Percentiles rank a stretch among this genome's conserved stretches.
These are phyloP conservation scores for Lentinula guzmanii DNA, from an alignment of 768 basidiomycete genomes.

Conservation along the genomic window DNA sequence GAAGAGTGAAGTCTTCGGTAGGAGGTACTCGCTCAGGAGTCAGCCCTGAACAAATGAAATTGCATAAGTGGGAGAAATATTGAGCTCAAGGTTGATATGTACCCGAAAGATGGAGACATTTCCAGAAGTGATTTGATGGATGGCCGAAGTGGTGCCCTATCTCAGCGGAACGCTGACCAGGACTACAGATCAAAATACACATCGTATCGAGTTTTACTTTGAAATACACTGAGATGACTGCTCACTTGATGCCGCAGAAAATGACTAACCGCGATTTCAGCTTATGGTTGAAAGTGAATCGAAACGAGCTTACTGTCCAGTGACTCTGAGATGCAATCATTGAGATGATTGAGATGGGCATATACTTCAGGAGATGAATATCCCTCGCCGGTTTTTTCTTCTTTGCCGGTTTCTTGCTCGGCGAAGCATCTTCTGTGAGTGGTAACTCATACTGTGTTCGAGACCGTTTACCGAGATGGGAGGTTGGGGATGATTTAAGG, in stretches of 20 bases:
- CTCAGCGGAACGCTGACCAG: constrained; percentile 61
- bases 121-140: constrained; percentile 81
- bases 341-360: constrained; percentile 42
- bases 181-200: constrained; percentile 30
- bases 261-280: constrained; percentile 40
- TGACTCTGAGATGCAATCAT: constrained; percentile 44
- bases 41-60: constrained; percentile 35
- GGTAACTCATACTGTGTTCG: background rate
- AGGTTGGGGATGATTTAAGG: background rate
- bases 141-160: constrained; percentile 71
- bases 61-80: background rate
- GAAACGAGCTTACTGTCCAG: constrained; percentile 50
- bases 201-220: background rate
- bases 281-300: background rate
- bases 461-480: background rate
- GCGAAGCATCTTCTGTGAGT: background rate
- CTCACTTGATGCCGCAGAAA: constrained; percentile 84
- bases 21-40: constrained; percentile 48
- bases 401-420: constrained; percentile 11
- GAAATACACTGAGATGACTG: background rate
- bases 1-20: constrained; percentile 55
- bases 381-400: constrained; percentile 29
- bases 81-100: background rate
- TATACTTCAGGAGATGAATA: constrained; percentile 49
- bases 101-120: constrained; percentile 64